phyloP scores from a whole-genome alignment of 352 stramenopile genomes.

The Globisporangium yorkense region DNA sequence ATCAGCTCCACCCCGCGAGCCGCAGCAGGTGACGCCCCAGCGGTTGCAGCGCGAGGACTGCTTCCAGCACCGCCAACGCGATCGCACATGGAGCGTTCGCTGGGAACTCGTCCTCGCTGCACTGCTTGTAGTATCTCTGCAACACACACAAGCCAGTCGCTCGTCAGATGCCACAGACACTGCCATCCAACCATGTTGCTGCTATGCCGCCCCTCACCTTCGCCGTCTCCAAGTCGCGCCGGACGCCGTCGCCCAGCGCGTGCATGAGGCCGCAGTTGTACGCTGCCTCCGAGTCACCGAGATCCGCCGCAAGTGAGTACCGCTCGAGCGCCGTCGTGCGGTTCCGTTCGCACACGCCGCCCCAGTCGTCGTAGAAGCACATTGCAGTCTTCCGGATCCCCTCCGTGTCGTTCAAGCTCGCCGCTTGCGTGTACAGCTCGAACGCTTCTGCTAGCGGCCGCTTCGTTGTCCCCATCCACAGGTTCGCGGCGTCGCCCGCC shows the following conservation, averaged over 20 bases:
- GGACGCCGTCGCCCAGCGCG: constrained; percentile 38
- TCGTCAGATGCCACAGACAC: not conserved
- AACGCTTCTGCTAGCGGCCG: constrained; percentile 41
- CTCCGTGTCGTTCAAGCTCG: constrained; percentile 64
- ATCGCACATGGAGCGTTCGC: constrained; percentile 56
- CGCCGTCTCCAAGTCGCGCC: constrained; percentile 29
- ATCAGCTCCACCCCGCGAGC: constrained; percentile 4
- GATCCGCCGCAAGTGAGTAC: constrained; percentile 40
- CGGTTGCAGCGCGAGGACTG: constrained; percentile 10
- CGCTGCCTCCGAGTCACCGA: constrained; percentile 55
- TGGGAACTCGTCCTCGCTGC: constrained; percentile 45
- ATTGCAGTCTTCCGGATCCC: constrained; percentile 56
- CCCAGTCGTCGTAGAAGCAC: constrained; percentile 64
- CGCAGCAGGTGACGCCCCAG: constrained; percentile 1
- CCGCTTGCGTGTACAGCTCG: constrained; percentile 42
- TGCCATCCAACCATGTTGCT: not conserved
- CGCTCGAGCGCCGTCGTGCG: constrained; percentile 40
- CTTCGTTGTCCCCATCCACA: constrained; percentile 25
- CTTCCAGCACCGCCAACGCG: constrained; percentile 29
- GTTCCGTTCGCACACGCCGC: constrained; percentile 46
- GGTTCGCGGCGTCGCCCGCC: constrained; percentile 4
- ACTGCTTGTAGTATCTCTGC: constrained; percentile 40
- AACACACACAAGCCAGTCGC: not conserved
- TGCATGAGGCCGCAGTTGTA: constrained; percentile 65
- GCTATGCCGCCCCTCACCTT: constrained; percentile 14